A percentile compares a stretch with the other conserved stretches of the same genome.
phyloP scores from a whole-genome alignment of 1,284 basidiomycete species.

The Xerocomus cyaneibrunnescens region DNA sequence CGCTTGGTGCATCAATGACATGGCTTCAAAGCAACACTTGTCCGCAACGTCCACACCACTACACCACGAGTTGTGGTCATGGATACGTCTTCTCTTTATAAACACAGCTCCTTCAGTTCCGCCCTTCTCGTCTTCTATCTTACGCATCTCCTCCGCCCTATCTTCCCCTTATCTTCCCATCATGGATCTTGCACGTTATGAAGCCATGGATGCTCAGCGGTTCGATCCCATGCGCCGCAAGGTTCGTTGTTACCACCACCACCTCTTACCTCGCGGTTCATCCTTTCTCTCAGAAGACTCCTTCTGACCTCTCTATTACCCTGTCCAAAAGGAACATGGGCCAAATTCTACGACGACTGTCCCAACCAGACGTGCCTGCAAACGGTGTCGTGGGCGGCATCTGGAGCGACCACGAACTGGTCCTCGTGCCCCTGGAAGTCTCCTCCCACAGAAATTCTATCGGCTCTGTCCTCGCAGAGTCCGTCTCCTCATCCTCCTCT shows the following conservation, averaged over 20 bases:
- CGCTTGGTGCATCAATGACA: slow-evolving; percentile 18
- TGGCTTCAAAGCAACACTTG: slow-evolving; percentile 20
- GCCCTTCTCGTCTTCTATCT: slow-evolving; percentile 33
- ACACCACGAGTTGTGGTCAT: slow-evolving; percentile 27
- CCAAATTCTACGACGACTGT: slow-evolving; percentile 23
- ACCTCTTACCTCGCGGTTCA: slow-evolving; percentile 23
- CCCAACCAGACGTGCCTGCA: slow-evolving; percentile 20
- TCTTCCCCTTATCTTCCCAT: slow-evolving; percentile 32
- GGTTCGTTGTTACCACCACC: slow-evolving; percentile 23
- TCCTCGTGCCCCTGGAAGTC: slow-evolving; percentile 33
- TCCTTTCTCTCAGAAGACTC: slow-evolving; percentile 21
- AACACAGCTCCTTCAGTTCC: slow-evolving; percentile 29
- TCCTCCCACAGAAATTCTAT: slow-evolving; percentile 21
- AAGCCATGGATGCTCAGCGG: slow-evolving; percentile 32
- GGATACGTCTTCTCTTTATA: slow-evolving; percentile 26
- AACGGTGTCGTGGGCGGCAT: slow-evolving; percentile 29
- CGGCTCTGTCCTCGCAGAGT: slow-evolving; percentile 18
- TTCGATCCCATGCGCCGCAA: slow-evolving; percentile 33
- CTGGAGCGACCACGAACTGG: slow-evolving; percentile 35
- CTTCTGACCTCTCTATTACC: slow-evolving; percentile 7
- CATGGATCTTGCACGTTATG: slow-evolving; percentile 27
- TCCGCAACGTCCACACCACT: slow-evolving; percentile 24
- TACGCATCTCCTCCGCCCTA: slow-evolving; percentile 25
- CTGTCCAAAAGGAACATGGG: slow-evolving; percentile 24
- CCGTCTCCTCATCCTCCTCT: slow-evolving; percentile 13